These are phyloP conservation scores for Hypericum perforatum DNA, from an alignment of 345 rosid genomes.

Conservation along the genomic window DNA sequence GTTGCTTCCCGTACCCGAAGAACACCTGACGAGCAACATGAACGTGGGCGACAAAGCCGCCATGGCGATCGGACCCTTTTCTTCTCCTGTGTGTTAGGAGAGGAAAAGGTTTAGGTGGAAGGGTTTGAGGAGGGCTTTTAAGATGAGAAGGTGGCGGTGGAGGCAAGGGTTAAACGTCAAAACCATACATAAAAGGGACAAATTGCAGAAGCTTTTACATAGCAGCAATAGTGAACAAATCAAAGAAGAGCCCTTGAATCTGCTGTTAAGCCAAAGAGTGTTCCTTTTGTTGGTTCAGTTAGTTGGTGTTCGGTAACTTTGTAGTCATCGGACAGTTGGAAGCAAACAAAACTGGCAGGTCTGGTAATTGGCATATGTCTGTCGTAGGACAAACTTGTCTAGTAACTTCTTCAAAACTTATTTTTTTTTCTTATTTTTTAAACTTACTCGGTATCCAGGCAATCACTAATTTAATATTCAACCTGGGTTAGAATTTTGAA, in stretches of 20 bases:
- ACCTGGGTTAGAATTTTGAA: too few species aligned
- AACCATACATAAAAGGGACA: slow-evolving; percentile 1
- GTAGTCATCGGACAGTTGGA: slow-evolving; percentile 4
- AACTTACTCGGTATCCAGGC: too few species aligned
- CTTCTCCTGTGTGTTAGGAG: background rate
- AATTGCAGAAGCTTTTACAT: slow-evolving; percentile 7
- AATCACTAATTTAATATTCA: too few species aligned
- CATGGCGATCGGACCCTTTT: slow-evolving; percentile 4
- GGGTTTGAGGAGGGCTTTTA: slow-evolving; percentile 17
- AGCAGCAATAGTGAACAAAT: slow-evolving; percentile 6
- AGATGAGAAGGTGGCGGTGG: slow-evolving; percentile 11
- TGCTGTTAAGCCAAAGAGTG: background rate
- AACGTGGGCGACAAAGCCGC: slow-evolving; percentile 19
- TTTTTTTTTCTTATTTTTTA: too few species aligned
- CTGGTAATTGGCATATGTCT: too few species aligned
- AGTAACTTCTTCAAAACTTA: too few species aligned
- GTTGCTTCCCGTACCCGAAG: slow-evolving; percentile 4
- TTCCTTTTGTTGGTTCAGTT: background rate
- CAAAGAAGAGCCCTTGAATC: slow-evolving; percentile 7
- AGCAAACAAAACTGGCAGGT: too few species aligned
- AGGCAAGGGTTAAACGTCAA: slow-evolving; percentile 6
- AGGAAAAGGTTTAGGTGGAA: slow-evolving; percentile 19
- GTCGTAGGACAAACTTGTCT: too few species aligned
- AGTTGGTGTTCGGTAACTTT: background rate
- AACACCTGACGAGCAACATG: slow-evolving; percentile 16